phyloP scores from a whole-genome alignment of 345 rosid species.

The Aurinia saxatilis region DNA sequence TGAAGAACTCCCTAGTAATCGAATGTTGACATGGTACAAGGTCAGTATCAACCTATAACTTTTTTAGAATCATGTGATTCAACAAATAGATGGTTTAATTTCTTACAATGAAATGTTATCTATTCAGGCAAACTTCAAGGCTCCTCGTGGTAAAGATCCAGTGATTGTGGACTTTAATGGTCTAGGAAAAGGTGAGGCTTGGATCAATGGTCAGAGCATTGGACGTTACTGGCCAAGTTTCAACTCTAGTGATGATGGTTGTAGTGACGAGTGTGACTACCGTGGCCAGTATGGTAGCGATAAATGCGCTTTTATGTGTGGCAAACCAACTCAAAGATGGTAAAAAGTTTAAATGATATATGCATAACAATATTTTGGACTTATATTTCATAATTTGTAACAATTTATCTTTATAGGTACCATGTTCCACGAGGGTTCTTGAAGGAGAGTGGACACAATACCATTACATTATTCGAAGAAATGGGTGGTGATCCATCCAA shows the following conservation, averaged over 20 bases:
- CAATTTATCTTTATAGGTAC: constrained; percentile 46
- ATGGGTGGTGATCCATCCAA: constrained; percentile 41
- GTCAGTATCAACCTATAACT: constrained; percentile 17
- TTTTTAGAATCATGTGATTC: background rate
- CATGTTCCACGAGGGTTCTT: constrained; percentile 48
- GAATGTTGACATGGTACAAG: constrained; percentile 58
- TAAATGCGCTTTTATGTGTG: constrained; percentile 42
- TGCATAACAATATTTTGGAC: too few species aligned
- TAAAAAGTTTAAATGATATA: constrained; percentile 1
- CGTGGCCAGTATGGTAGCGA: constrained; percentile 30
- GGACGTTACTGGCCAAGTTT: constrained; percentile 66
- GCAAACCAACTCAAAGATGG: constrained; percentile 54
- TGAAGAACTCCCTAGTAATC: constrained; percentile 27
- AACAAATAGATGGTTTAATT: background rate
- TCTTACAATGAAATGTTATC: background rate
- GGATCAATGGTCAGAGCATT: constrained; percentile 64
- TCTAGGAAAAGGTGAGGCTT: constrained; percentile 63
- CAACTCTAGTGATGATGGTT: constrained; percentile 30
- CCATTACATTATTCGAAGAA: constrained; percentile 47
- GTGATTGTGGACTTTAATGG: constrained; percentile 64
- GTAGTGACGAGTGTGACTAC: constrained; percentile 41
- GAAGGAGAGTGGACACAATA: constrained; percentile 24
- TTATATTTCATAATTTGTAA: too few species aligned
- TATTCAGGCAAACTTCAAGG: constrained; percentile 40
- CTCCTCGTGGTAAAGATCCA: constrained; percentile 53